Conservation (phyloP, 2,329 filamentous ascomycete genomes). For the Botryotinia calthae region DNA sequence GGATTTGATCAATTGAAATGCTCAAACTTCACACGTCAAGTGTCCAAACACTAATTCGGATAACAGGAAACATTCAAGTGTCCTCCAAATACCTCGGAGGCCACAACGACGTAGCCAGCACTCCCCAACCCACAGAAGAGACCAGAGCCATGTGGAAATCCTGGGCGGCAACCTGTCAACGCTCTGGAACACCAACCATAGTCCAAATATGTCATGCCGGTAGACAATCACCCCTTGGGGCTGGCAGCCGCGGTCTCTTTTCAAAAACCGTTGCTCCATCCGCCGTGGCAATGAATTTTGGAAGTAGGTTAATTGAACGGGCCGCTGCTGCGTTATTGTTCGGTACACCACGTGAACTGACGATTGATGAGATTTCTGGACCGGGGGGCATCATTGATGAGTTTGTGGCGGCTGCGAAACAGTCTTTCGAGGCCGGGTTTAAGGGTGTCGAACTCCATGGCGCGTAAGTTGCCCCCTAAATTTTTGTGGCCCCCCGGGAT, state of each 20-base stretch:
- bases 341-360: constrained; percentile 58
- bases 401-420: constrained; percentile 52
- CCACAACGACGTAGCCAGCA: constrained; percentile 8
- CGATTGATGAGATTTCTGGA: constrained; percentile 51
- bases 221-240: constrained; percentile 44
- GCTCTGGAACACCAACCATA: constrained; percentile 41
- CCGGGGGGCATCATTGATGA: constrained; percentile 33
- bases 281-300: constrained; percentile 45
- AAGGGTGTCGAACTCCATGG: constrained; percentile 52
- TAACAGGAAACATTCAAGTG: constrained; percentile 14
- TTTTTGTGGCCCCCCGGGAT: constrained; percentile 40
- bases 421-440: constrained; percentile 51
- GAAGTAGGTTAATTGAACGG: constrained; percentile 40
- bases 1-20: background rate
- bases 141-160: constrained; percentile 41
- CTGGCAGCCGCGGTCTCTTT: constrained; percentile 41
- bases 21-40: background rate
- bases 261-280: constrained; percentile 46
- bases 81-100: constrained; percentile 7
- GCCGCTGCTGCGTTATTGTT: constrained; percentile 41
- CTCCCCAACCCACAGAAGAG: constrained; percentile 33
- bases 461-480: constrained; percentile 15
- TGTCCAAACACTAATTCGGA: background rate
- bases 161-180: constrained; percentile 40
- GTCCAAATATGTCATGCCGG: constrained; percentile 50